Base-by-base conservation (phyloP, 345 rosid species). In the Lepidium aucheri region DNA sequence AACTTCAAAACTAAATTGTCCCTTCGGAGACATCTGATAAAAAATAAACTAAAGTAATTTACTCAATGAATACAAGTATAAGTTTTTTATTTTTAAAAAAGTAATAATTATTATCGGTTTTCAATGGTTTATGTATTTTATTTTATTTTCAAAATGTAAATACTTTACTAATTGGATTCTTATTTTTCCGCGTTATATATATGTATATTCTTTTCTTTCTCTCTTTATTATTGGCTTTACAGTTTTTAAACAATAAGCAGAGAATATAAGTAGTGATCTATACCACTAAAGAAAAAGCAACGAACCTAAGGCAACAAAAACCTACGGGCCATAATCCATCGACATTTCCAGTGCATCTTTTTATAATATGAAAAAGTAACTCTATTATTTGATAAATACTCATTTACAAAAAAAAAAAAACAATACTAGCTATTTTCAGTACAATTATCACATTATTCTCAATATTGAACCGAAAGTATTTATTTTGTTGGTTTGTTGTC, bases 321-420 rank as follows among this genome's bases (percentile, higher is more conserved):
- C 65, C 70, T 63, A 63, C 75, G 75, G 69, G 70, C 75, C 70
- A 71, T 47, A 71, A 63, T 63, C 58, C 44, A 55, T 63, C 20
- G 58, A 38, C 70, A 35, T 38, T 45, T 63, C 52, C 4, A 55
- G 52, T 72, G 70, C 53, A 55, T 72, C 43, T 54, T 55, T 62
- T 30, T 55, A 30, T 47, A 64, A 40, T 56, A 69, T 56, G 58
- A 63, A 53, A 63, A 36, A 0, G n/a, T 0, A 1, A 28, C 11
- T 70, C 44, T 42, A 7, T 35, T n/a, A n/a, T n/a, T n/a, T n/a
- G n/a, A 20, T 20, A 20, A 1, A 20, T 20, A 24, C 43, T 53
- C 49, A 28, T 17, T 35, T 26, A 1, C 0, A 2, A 24, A 26
- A 2, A 24, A 26, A 26, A 26, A 4, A 26, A 26, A 26, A 26